phyloP scores from a whole-genome alignment of 495 filamentous ascomycete genomes.

The Geopyxis carbonaria region DNA sequence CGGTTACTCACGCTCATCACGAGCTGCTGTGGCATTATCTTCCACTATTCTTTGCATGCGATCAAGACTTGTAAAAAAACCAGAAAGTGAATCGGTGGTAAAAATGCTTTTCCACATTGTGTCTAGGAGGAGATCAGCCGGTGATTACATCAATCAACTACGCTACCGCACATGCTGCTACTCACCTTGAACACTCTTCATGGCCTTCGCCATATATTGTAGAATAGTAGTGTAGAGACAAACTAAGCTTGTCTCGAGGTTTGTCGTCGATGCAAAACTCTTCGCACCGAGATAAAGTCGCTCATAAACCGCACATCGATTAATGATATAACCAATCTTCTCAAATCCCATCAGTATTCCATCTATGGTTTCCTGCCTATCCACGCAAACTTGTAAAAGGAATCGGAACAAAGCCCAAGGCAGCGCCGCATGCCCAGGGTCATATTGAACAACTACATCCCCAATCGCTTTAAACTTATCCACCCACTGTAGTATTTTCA shows the following conservation, averaged over 20 bases:
- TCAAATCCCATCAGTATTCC: constrained; percentile 4
- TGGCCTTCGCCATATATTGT: constrained; percentile 1
- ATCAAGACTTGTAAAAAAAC: too few species aligned
- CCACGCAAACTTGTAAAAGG: constrained; percentile 24
- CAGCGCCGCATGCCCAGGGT: constrained; percentile 30
- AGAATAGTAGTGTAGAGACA: constrained; percentile 1
- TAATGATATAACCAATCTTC: not conserved
- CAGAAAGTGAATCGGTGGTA: too few species aligned
- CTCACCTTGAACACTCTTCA: not conserved
- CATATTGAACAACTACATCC: constrained; percentile 28
- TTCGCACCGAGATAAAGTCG: not conserved
- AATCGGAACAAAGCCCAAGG: constrained; percentile 33
- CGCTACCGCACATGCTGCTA: too few species aligned
- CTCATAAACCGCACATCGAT: constrained; percentile 3
- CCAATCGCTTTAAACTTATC: constrained; percentile 30
- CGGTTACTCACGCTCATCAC: too few species aligned
- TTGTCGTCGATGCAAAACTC: not conserved
- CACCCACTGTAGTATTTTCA: constrained; percentile 26
- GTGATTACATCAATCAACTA: too few species aligned
- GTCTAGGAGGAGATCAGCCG: too few species aligned
- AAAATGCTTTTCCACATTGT: too few species aligned
- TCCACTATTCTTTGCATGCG: too few species aligned
- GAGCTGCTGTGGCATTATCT: too few species aligned
- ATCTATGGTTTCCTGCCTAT: not conserved
- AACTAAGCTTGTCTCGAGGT: not conserved